phyloP scores from a whole-genome alignment of 306 rosid genomes.

The Quercus mongolica region DNA sequence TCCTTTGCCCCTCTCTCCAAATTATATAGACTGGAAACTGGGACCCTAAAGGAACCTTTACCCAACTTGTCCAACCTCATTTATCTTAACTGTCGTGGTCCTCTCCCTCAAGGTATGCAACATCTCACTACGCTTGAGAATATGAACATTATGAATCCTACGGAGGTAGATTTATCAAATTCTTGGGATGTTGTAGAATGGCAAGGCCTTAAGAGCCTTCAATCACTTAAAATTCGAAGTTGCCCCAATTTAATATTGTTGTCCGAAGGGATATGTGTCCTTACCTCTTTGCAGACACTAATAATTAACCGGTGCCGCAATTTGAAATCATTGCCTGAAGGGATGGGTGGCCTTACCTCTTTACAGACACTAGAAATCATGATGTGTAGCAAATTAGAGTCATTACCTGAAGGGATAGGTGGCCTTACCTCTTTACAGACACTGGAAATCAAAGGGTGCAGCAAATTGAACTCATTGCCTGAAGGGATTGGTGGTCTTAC shows the following conservation, averaged over 20 bases:
- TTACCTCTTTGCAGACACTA: no score
- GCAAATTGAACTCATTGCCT: no score
- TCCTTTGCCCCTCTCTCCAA: not conserved
- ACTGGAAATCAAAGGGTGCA: fast-evolving
- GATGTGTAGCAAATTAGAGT: no score
- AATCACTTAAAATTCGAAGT: fast-evolving
- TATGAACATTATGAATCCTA: fast-evolving
- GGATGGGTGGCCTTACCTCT: no score
- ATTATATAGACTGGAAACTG: fast-evolving
- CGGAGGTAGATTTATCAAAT: not conserved
- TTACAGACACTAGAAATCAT: fast-evolving
- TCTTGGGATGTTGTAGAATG: not conserved
- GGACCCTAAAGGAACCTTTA: not conserved
- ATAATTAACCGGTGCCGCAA: fast-evolving
- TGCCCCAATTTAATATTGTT: no score
- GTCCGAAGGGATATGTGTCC: no score
- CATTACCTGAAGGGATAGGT: no score
- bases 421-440: no score
- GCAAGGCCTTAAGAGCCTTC: not conserved
- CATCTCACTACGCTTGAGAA: not conserved
- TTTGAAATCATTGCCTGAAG: no score
- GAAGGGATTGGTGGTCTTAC: no score
- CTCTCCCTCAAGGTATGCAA: no score
- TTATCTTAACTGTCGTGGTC: fast-evolving
- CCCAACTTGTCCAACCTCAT: not conserved